phyloP scores from a whole-genome alignment of 257 asterid species.

The Lantana camara region DNA sequence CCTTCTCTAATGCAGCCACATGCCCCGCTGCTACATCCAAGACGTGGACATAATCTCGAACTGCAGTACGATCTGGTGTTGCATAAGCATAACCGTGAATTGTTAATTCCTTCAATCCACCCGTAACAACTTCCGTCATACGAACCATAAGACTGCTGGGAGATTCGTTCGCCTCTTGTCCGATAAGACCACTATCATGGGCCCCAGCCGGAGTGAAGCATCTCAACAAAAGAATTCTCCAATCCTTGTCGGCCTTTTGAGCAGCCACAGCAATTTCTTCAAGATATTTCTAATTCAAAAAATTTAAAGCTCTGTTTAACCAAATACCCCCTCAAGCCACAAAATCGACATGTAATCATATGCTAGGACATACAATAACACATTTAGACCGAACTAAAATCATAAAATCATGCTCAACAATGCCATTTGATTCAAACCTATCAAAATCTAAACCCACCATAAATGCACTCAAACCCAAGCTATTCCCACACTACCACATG shows the following conservation, averaged over 20 bases:
- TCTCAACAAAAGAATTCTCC: conserved; percentile 85
- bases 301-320: too few species aligned
- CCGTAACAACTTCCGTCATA: conserved; percentile 92
- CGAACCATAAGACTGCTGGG: conserved; percentile 98
- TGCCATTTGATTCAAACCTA: too few species aligned
- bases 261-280: conserved; percentile 91
- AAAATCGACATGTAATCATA: too few species aligned
- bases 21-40: conserved; percentile 99
- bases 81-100: conserved; percentile 93
- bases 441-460: too few species aligned
- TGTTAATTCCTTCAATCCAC: conserved; percentile 79
- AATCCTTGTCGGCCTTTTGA: conserved; percentile 65
- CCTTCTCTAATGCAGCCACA: conserved; percentile 81
- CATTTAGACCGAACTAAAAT: too few species aligned
- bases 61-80: conserved; percentile 94
- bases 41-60: conserved; percentile 95
- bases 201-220: conserved; percentile 97
- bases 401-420: too few species aligned
- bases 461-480: too few species aligned
- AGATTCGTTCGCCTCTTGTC: conserved; percentile 93
- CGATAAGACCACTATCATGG: conserved; percentile 86
- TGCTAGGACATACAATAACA: too few species aligned
- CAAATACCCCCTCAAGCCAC: neutral
- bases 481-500: too few species aligned
- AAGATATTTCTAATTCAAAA: conserved; percentile 61